Conservation (phyloP, 2,329 filamentous ascomycete species). For the Macrophomina tecta region DNA sequence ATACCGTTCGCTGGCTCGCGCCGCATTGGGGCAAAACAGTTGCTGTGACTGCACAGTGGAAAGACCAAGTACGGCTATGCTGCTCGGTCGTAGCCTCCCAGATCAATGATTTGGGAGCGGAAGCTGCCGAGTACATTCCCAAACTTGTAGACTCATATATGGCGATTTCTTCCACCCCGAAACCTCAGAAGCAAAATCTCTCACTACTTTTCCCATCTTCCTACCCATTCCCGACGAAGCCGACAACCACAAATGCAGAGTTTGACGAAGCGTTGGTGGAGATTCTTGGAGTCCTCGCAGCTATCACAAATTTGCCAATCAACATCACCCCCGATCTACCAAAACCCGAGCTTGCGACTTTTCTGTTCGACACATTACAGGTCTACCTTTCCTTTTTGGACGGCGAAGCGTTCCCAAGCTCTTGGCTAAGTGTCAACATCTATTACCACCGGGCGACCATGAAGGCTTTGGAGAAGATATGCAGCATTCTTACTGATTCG, state of each 20-base stretch:
- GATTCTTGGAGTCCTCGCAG: conserved; percentile 84
- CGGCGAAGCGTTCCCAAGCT: conserved; percentile 85
- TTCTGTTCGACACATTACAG: conserved; percentile 79
- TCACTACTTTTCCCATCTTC: conserved; percentile 88
- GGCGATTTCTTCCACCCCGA: conserved; percentile 71
- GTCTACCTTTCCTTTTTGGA: conserved; percentile 88
- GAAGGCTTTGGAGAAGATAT: conserved; percentile 81
- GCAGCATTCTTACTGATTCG: conserved; percentile 77
- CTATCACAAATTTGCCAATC: conserved; percentile 74
- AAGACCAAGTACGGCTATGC: conserved; percentile 89
- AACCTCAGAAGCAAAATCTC: conserved; percentile 64
- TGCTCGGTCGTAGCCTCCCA: conserved; percentile 92
- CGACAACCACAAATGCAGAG: conserved; percentile 63
- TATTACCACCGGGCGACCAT: conserved; percentile 92
- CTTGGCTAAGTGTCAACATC: conserved; percentile 92
- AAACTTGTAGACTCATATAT: conserved; percentile 91
- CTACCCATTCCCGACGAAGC: conserved; percentile 84
- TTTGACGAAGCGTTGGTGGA: conserved; percentile 92
- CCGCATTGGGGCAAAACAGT: conserved; percentile 87
- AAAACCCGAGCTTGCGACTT: conserved; percentile 74
- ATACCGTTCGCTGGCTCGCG: conserved; percentile 87
- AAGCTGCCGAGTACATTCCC: conserved; percentile 87
- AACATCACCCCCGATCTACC: conserved; percentile 78
- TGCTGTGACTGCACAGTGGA: conserved; percentile 82
- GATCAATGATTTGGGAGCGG: conserved; percentile 75